Evolutionary conservation across 345 rosid genomes (phyloP).

Genomic region (Rubroshorea leprosula): DNA sequence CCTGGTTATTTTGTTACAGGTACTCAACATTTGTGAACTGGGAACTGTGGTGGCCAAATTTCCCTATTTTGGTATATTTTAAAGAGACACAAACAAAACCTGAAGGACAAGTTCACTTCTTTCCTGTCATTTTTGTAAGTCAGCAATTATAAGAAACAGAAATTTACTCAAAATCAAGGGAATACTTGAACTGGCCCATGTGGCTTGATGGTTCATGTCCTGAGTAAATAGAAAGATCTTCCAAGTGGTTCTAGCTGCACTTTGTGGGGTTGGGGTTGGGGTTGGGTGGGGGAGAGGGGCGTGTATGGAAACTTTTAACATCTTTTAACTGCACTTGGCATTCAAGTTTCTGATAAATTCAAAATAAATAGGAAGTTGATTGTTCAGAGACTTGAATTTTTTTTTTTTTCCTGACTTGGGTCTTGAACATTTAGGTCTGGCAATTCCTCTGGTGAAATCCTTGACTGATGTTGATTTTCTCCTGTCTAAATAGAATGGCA

Average conservation of each 20-base stretch:
- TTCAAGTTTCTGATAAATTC: not conserved
- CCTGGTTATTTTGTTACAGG: conserved; percentile 21
- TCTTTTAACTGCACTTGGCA: not conserved
- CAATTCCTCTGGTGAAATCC: not conserved
- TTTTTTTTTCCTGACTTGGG: not conserved
- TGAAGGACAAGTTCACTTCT: conserved; percentile 82
- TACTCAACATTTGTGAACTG: conserved; percentile 72
- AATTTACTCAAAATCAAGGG: not conserved
- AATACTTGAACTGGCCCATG: too few species aligned
- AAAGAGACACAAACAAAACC: conserved; percentile 73
- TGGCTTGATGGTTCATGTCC: too few species aligned
- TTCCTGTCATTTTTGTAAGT: conserved; percentile 76
- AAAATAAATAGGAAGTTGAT: not conserved
- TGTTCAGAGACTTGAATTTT: not conserved
- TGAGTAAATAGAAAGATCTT: not conserved
- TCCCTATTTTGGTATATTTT: conserved; percentile 66
- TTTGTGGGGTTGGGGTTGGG: too few species aligned
- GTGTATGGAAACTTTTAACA: too few species aligned
- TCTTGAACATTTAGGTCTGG: not conserved
- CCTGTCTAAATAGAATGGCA: conserved; percentile 42
- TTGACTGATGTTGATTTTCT: conserved; percentile 2
- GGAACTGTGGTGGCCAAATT: conserved; percentile 87
- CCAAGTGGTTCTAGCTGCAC: not conserved
- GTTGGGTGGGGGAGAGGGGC: too few species aligned
- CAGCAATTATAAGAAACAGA: not conserved